These are phyloP conservation scores for Ceratobasidium sp. DNA, from an alignment of 1,284 basidiomycete genomes.

Conservation along the genomic window DNA sequence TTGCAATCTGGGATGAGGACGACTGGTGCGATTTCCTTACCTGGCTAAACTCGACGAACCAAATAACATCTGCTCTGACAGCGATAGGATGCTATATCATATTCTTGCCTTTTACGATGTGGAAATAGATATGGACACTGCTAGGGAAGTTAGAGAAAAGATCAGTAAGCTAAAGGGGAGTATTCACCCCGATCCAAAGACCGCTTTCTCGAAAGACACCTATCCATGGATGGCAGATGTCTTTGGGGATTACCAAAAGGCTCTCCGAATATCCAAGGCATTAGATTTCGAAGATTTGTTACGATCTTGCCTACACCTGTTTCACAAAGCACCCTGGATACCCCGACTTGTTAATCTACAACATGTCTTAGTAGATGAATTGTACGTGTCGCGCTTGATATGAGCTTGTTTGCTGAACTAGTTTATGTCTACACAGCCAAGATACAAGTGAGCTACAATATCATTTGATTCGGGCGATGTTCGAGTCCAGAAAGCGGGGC, in stretches of 20 bases:
- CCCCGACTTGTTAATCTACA: slow-evolving; percentile 67
- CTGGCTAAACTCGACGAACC: neutral
- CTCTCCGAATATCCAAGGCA: slow-evolving; percentile 68
- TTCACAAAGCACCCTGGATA: slow-evolving; percentile 57
- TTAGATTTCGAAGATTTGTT: slow-evolving; percentile 92
- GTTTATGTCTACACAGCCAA: slow-evolving; percentile 58
- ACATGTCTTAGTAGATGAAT: slow-evolving; percentile 92
- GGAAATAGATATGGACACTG: too few species aligned
- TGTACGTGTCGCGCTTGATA: slow-evolving; percentile 57
- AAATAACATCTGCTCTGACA: slow-evolving; percentile 46
- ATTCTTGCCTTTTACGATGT: too few species aligned
- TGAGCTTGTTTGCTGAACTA: slow-evolving; percentile 3
- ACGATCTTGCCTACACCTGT: slow-evolving; percentile 75
- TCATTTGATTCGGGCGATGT: slow-evolving; percentile 73
- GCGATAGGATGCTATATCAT: too few species aligned
- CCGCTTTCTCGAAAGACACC: neutral
- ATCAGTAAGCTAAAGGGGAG: neutral
- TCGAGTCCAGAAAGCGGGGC: slow-evolving; percentile 63
- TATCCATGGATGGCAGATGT: slow-evolving; percentile 54
- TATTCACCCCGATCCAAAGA: neutral
- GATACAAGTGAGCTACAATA: slow-evolving; percentile 91
- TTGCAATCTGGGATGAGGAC: slow-evolving; percentile 82
- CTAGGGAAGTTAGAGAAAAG: slow-evolving; percentile 44
- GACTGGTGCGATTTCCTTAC: slow-evolving; percentile 66
- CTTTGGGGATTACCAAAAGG: slow-evolving; percentile 73